Evolutionary conservation across 192 early-diverging fungal species (phyloP).

Genomic region (Geranomyces michiganensis): DNA sequence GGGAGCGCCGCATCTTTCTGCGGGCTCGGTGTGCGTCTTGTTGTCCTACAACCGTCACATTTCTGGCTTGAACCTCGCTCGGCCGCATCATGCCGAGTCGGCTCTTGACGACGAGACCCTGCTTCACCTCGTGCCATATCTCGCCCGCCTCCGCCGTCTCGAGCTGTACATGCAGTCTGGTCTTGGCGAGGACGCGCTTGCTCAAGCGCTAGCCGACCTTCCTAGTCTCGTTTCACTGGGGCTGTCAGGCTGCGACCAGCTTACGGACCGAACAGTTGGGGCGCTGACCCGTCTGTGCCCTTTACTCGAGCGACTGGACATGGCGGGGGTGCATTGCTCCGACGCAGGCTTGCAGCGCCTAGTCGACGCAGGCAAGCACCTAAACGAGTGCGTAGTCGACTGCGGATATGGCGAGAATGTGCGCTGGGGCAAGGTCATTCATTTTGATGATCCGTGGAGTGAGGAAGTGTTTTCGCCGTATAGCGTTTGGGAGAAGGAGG

Average conservation of each 20-base stretch:
- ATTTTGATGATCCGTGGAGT: slow-evolving; percentile 35
- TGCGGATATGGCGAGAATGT: slow-evolving; percentile 12
- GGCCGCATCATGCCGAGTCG: slow-evolving; percentile 8
- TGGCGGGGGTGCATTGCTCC: slow-evolving; percentile 29
- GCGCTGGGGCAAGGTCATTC: slow-evolving; percentile 29
- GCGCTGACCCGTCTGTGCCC: slow-evolving; percentile 34
- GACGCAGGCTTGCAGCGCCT: slow-evolving; percentile 20
- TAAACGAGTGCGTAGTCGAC: slow-evolving; percentile 25
- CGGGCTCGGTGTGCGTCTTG: slow-evolving; percentile 17
- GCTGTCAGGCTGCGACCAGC: slow-evolving; percentile 26
- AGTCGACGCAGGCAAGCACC: slow-evolving; percentile 3
- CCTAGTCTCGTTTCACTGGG: slow-evolving; percentile 19
- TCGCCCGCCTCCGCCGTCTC: slow-evolving; percentile 14
- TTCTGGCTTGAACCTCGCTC: slow-evolving; percentile 32
- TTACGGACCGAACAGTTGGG: slow-evolving; percentile 32
- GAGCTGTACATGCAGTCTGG: slow-evolving; percentile 39
- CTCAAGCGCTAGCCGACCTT: slow-evolving; percentile 11
- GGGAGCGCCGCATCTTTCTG: slow-evolving; percentile 9
- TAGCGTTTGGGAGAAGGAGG: slow-evolving; percentile 39
- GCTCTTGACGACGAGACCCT: slow-evolving; percentile 20
- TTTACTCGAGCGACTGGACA: slow-evolving; percentile 35
- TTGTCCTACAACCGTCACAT: slow-evolving; percentile 29
- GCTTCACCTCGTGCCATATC: slow-evolving; percentile 17
- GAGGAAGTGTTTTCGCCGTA: slow-evolving; percentile 33
- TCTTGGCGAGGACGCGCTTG: slow-evolving; percentile 24